Evolutionary conservation across 352 stramenopile species (phyloP), one percentile per base, ranked within the genome.

Genomic region (Pythium rhizo-oryzae): DNA sequence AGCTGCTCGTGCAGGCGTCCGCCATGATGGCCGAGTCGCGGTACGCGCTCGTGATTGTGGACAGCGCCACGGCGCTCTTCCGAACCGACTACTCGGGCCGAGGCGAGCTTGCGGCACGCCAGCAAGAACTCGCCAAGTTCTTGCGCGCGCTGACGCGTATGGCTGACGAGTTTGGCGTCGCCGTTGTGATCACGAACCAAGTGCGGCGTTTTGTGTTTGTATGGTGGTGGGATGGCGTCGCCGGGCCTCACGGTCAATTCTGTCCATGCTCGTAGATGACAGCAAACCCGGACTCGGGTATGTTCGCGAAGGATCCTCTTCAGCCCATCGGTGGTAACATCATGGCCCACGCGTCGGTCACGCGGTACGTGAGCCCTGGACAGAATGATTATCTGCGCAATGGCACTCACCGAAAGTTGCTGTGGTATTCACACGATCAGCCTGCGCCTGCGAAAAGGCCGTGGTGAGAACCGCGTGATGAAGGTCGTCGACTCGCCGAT

Each of bases 131-230:
- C 16, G 87, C 88, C 33, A 94, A 94, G 82, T 99, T 99, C 73
- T 76, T 99, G 54, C 90, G 98, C 18, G 92, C 98, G 54, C 78
- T 99, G 28, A 99, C 97, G 51, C 82, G 97, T 50, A 97, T 99
- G 81, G 92, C 95, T 0, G 97, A 99, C 71, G 97, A 99, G 76
- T 99, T 99, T 78, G 98, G 98, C n/a, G 97, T 99, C 41, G 98
- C 98, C 11, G 92, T 96, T 23, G 88, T 96, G 30, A 94, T 94
- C 63, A 93, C 89, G 41, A 96, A 96, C 65, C 89, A 96, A 77
- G 89, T 94, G 59, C 24, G 68, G 7, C 8, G 23, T 12, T 39
- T 33, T 33, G 2, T 55, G 21, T 33, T 33, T 6, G 28, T 6
- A 6, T 33, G 28, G 28, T 2, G 28, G 28, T 33, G 28, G 28